Base-by-base conservation (phyloP, 768 basidiomycete genomes). In the Naganishia antarctica region DNA sequence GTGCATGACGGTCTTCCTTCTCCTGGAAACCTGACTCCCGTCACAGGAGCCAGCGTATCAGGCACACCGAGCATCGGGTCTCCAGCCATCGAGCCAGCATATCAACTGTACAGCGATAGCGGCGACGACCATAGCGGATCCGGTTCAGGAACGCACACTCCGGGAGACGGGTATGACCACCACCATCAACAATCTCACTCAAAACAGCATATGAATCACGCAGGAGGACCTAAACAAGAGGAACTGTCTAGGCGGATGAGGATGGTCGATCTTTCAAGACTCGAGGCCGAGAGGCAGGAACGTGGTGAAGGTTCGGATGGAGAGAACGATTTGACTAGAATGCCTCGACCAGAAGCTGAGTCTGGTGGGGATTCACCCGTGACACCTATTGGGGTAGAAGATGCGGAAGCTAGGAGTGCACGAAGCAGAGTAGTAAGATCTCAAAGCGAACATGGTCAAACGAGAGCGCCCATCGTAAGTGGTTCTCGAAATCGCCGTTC, bases 201-300 rank as follows among this genome's bases (percentile, higher is more conserved):
- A 15, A 57, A 41, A 18, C 53, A 57, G 34, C 37, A 57, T 40
- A 57, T 57, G 53, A 37, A 57, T 25, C 53, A 57, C 21, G 53
- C 32, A 16, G 53, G 53, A 13, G 53, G 53, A 6, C 53, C 53
- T 3, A 32, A 37, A 40, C 53, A 57, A 29, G 53, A 57, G 37
- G 53, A 57, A 40, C 37, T 57, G 53, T 57, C 53, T n/a, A 57
- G 53, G 31, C 31, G 53, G 37, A 57, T 57, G 53, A 41, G 53
- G 26, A 57, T 57, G 53, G 53, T 57, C 4, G 53, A 57, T 57
- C 23, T 57, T 8, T 57, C 53, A 7, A 26, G 53, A 37, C 53
- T 57, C 34, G 53, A 57, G 31, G 34, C 32, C 34, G 53, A 57
- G 37, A 13, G 53, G 23, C 53, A 40, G 53, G 53, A 21, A 25